Conservation (phyloP, 2,329 filamentous ascomycete species). For the Fusarium abutilonis region DNA sequence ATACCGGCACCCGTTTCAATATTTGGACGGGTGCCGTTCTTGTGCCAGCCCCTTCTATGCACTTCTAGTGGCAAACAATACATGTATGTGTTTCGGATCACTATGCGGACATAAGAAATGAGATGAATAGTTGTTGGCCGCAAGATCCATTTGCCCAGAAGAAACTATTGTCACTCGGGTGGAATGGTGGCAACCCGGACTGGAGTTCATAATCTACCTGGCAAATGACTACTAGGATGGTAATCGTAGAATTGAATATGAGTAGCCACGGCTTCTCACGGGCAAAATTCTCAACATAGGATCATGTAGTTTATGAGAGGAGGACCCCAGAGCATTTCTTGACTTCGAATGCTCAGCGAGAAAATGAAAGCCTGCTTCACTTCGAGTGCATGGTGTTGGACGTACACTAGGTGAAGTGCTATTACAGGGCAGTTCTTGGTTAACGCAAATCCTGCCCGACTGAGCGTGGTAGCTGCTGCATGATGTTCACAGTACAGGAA, state of each 20-base stretch:
- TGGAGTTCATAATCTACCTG: neutral
- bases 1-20: neutral
- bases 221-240: neutral
- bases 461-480: conserved; percentile 25
- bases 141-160: neutral
- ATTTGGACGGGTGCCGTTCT: conserved; percentile 1
- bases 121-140: neutral
- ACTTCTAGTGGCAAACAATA: conserved; percentile 24
- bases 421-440: conserved; percentile 6
- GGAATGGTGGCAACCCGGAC: neutral
- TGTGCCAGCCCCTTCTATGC: neutral
- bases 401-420: neutral
- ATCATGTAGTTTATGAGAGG: neutral
- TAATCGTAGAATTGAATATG: neutral
- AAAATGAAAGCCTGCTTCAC: neutral
- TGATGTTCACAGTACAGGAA: conserved; percentile 15
- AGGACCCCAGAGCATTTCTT: neutral
- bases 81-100: neutral
- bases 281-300: neutral
- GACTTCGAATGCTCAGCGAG: neutral
- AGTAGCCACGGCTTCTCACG: neutral
- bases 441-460: neutral
- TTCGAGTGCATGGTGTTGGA: neutral
- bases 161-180: neutral
- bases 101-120: neutral